Evolutionary conservation across 306 rosid species (phyloP).

Genomic region (Phaseolus lunatus): DNA sequence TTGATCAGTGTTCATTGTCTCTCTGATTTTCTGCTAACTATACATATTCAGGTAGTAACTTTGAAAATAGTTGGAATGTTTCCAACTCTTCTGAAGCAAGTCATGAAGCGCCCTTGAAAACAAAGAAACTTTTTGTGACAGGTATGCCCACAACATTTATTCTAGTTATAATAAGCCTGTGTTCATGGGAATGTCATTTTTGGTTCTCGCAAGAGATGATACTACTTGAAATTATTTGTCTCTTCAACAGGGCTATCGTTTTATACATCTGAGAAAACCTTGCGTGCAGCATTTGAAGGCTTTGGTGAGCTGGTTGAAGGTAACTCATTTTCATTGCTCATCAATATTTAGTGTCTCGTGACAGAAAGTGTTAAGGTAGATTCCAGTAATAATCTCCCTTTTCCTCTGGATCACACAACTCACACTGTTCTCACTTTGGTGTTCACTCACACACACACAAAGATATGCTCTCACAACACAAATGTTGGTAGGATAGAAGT

Average conservation of each 20-base stretch:
- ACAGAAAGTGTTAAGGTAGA: no score
- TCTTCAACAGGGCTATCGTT: conserved; percentile 66
- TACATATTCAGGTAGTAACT: conserved; percentile 47
- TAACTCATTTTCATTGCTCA: conserved; percentile 34
- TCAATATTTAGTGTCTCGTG: conserved; percentile 6
- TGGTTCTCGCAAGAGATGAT: conserved; percentile 20
- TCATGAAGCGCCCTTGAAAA: conserved; percentile 45
- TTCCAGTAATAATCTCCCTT: no score
- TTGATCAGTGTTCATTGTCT: conserved; percentile 22
- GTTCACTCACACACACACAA: no score
- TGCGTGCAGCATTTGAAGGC: conserved; percentile 83
- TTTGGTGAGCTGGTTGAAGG: conserved; percentile 89
- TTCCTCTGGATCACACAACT: no score
- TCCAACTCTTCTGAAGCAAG: conserved; percentile 45
- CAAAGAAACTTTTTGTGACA: conserved; percentile 62
- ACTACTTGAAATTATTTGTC: conserved; percentile 28
- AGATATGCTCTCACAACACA: no score
- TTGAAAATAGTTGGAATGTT: conserved; percentile 42
- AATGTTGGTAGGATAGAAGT: no score
- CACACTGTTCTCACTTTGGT: no score
- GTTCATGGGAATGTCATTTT: not conserved
- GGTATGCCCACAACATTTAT: conserved; percentile 40
- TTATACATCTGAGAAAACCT: conserved; percentile 82
- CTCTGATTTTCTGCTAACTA: conserved; percentile 31
- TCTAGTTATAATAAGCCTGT: not conserved